These are phyloP conservation scores for Gracilaria caudata DNA, from an alignment of 23 red algal genomes.

Conservation along the genomic window DNA sequence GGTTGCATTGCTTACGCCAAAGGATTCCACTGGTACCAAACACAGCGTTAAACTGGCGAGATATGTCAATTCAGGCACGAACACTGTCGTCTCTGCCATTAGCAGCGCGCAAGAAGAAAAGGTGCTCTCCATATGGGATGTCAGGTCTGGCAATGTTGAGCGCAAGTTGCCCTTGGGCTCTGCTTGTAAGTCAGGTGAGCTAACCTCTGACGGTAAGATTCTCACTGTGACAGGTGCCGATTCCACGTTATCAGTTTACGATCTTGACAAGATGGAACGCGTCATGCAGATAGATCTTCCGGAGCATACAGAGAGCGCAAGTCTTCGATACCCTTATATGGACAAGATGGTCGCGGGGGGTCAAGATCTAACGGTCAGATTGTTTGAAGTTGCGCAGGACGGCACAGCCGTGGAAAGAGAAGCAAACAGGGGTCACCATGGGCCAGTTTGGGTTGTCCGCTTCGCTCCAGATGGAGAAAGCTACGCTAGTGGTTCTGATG, in stretches of 20 bases:
- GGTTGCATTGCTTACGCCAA: conserved; percentile 47
- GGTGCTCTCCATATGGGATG: conserved; percentile 86
- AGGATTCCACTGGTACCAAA: conserved; percentile 12
- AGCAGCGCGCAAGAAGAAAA: conserved; percentile 64
- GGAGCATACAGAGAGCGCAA: conserved; percentile 71
- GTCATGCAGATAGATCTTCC: conserved; percentile 56
- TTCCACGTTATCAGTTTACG: conserved; percentile 64
- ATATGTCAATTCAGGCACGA: conserved; percentile 53
- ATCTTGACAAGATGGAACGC: conserved; percentile 73
- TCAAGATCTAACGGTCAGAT: conserved; percentile 75
- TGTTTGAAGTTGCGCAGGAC: conserved; percentile 57
- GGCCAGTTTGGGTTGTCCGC: conserved; percentile 85
- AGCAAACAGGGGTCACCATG: conserved; percentile 86
- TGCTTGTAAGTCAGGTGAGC: conserved; percentile 66
- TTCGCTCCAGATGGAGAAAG: conserved; percentile 82
- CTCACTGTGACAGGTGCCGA: conserved; percentile 65
- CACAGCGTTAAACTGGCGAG: conserved; percentile 74
- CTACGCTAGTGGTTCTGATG: conserved; percentile 86
- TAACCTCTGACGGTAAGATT: conserved; percentile 70
- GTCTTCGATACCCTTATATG: conserved; percentile 66
- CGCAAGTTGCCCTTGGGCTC: conserved; percentile 63
- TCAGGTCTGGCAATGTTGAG: conserved; percentile 54
- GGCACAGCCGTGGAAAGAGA: conserved; percentile 44
- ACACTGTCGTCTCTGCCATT: conserved; percentile 70
- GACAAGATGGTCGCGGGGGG: conserved; percentile 69